Evolutionary conservation across 805 yeast species (phyloP).

Genomic region (Tanozyma kutaoensis): DNA sequence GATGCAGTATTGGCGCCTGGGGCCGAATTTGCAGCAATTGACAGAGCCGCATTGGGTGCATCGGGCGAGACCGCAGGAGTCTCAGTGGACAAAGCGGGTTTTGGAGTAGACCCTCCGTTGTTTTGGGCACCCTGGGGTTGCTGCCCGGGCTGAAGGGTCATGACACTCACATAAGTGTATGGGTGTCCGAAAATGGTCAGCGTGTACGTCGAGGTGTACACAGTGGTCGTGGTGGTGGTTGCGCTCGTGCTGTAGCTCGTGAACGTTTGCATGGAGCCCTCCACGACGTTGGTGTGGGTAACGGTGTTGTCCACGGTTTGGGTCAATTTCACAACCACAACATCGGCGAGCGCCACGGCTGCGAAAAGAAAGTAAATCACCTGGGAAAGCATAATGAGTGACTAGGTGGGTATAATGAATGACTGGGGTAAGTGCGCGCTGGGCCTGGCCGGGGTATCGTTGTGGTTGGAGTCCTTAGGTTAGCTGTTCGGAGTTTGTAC

Average conservation of each 20-base stretch:
- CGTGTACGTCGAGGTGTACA: conserved; percentile 30
- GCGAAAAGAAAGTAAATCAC: conserved; percentile 4
- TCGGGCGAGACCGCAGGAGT: neutral
- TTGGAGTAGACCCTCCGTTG: too few species aligned
- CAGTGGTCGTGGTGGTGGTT: conserved; percentile 22
- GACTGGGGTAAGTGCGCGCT: conserved; percentile 6
- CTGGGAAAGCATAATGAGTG: neutral
- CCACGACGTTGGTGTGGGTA: conserved; percentile 19
- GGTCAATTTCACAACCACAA: conserved; percentile 17
- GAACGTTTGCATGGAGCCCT: conserved; percentile 14
- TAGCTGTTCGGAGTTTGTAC: too few species aligned
- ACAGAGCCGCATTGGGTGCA: neutral
- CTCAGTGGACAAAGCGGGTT: neutral
- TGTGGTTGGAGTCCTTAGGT: too few species aligned
- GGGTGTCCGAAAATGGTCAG: conserved; percentile 26
- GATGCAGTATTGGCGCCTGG: neutral
- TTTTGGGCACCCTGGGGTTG: too few species aligned
- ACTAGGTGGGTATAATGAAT: conserved; percentile 1
- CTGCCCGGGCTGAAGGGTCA: conserved; percentile 1
- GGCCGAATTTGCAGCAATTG: neutral
- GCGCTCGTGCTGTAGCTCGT: conserved; percentile 17
- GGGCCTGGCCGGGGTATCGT: too few species aligned
- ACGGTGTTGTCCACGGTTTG: conserved; percentile 20
- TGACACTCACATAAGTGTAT: conserved; percentile 21
- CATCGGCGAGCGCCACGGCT: conserved; percentile 2